Evolutionary conservation across 2,329 filamentous ascomycete genomes (phyloP), one percentile per base, ranked within the genome.

Genomic region (Xylaria sp.): DNA sequence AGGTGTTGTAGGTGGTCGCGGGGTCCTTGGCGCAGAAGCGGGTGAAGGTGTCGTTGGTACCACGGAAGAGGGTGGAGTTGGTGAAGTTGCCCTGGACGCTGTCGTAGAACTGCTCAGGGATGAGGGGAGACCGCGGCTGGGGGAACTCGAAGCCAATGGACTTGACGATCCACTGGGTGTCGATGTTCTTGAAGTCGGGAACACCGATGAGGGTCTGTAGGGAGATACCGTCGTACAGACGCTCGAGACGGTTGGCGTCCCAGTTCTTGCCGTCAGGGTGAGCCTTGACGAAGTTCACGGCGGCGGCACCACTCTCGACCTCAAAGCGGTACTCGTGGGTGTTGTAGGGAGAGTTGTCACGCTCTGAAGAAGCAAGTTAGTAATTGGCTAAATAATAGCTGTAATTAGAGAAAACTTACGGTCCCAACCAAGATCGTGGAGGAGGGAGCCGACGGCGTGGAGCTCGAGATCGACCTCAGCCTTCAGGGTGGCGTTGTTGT

Each of bases 401-500:
- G 11, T 31, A 40, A 6, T 23, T 6, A 11, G 20, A 10, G 2
- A 40, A 40, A 0, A 67, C 70, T 66, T 67, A 72, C 70, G 67
- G 60, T 72, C 70, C 70, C 70, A 72, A 51, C 42, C 70, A 40
- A 72, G 58, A 66, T 72, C 70, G 65, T 72, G 70, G 0, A 72
- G 65, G 5, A 72, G 65, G 48, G 65, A 71, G 36, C 68, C 70
- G 33, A 72, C 33, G 13, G 70, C 70, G 68, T 72, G 70, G 23
- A 72, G 46, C 66, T 72, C 70, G 23, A 72, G 60, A 33, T 72
- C 70, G 53, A 72, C 53, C 65, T 62, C 20, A 4, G 65, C 23
- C 68, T 72, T 72, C 26, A 72, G 70, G 46, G 70, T 72, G 63
- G 68, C 70, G 66, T 72, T 72, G 68, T 72, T 72, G 68, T 72